phyloP scores from a whole-genome alignment of 148 eudicot genomes.

The Persicaria tinctoria region DNA sequence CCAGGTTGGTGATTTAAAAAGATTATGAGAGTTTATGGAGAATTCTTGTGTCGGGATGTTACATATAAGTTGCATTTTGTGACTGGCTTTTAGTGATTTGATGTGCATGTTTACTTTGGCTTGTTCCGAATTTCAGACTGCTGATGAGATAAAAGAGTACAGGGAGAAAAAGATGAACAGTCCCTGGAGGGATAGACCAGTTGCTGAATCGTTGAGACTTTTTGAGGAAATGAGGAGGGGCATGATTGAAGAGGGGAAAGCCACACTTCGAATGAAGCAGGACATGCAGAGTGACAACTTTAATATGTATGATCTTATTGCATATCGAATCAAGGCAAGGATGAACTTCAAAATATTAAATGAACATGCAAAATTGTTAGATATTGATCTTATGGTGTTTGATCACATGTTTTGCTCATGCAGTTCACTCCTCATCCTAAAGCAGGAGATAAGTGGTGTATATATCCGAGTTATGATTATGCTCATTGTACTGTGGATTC shows the following conservation, averaged over 20 bases:
- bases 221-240: conserved; percentile 92
- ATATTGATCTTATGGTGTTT: conserved; percentile 1
- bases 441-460: conserved; percentile 96
- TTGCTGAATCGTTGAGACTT: conserved; percentile 65
- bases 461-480: conserved; percentile 92
- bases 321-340: conserved; percentile 96
- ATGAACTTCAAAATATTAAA: background rate
- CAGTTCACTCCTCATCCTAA: conserved; percentile 98
- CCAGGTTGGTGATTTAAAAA: conserved; percentile 54
- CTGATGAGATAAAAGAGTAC: conserved; percentile 81
- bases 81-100: background rate
- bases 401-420: conserved; percentile 1
- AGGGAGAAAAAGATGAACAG: conserved; percentile 90
- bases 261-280: conserved; percentile 96
- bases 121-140: conserved; percentile 38
- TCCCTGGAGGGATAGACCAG: conserved; percentile 95
- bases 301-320: conserved; percentile 97
- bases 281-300: conserved; percentile 92
- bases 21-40: conserved; percentile 20
- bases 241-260: conserved; percentile 91
- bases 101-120: background rate
- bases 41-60: background rate
- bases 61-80: background rate
- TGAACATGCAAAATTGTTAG: background rate
- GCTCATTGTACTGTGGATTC: conserved; percentile 95